Evolutionary conservation across 2,329 filamentous ascomycete genomes (phyloP), one percentile per base, ranked within the genome.

Genomic region (Colletotrichum simmondsii): DNA sequence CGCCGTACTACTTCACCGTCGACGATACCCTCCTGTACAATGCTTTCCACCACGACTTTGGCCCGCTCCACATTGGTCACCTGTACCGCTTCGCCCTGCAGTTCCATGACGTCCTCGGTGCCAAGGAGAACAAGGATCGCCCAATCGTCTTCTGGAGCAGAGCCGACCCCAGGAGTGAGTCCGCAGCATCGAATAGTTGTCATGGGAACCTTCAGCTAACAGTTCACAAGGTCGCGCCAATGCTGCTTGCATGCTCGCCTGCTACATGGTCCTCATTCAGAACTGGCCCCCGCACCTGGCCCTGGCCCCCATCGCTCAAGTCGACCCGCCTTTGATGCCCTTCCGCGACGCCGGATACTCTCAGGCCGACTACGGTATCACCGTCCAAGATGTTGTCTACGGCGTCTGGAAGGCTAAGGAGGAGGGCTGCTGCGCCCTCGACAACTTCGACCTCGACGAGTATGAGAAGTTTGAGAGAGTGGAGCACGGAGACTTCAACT

Each of bases 401-500:
- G 97, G 97, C 72, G 95, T 99, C 22, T 99, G 97, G 96, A 97
- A 96, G 82, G 97, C 97, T 58, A 99, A 98, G 87, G 97, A 99
- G 81, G 94, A 98, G 83, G 93, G 93, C 60, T 92, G 97, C 78
- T 97, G 95, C 80, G 94, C 94, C 67, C 87, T 99, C 72, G 95
- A 97, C 81, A 95, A 97, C 81, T 99, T 99, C 81, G 95, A 96
- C 79, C 89, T 99, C 24, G 95, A 98, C 85, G 95, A 98, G 90
- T 99, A 99, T 81, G 97, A 99, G 85, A 93, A 91, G 81, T 99
- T 91, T 78, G 97, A 99, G 85, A 91, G 97, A 71, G 97, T 99
- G 24, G 97, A 99, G 81, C 95, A 98, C 87, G 97, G 97, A 75
- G 97, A 99, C 85, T 99, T 99, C 92, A 99, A 99, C 90, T 99